Percentiles rank a stretch among this genome's conserved stretches.
phyloP scores from a whole-genome alignment of 2,329 filamentous ascomycete species.

The Cercospora zeae-maydis region DNA sequence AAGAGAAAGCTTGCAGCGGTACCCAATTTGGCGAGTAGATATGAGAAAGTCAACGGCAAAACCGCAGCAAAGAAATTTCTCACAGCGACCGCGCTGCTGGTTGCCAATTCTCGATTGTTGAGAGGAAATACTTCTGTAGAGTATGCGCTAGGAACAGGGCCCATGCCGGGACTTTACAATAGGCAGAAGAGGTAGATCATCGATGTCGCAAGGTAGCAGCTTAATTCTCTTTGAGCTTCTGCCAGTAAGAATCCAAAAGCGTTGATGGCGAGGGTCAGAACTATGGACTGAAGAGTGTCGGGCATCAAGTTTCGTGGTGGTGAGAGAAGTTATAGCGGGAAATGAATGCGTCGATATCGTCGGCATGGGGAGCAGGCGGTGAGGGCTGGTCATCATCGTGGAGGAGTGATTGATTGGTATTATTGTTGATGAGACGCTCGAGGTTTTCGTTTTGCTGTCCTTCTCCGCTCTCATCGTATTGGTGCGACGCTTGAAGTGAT shows the following conservation, averaged over 20 bases:
- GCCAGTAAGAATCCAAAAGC: slow-evolving; percentile 40
- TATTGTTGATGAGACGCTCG: background rate
- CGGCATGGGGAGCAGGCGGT: background rate
- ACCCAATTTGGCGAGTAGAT: slow-evolving; percentile 48
- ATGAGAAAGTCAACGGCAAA: slow-evolving; percentile 44
- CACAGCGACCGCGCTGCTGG: slow-evolving; percentile 55
- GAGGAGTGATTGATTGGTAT: background rate
- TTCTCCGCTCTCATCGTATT: background rate
- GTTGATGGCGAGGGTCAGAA: slow-evolving; percentile 29
- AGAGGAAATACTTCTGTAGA: slow-evolving; percentile 46
- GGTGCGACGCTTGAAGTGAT: background rate
- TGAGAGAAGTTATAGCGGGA: slow-evolving; percentile 42
- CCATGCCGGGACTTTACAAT: slow-evolving; percentile 47
- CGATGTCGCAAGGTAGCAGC: slow-evolving; percentile 31
- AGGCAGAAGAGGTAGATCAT: slow-evolving; percentile 52
- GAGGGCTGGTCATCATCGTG: background rate
- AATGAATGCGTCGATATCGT: background rate
- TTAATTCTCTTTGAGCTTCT: background rate
- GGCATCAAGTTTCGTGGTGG: slow-evolving; percentile 35
- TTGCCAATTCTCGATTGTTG: slow-evolving; percentile 41
- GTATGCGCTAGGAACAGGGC: slow-evolving; percentile 42
- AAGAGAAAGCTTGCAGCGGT: slow-evolving; percentile 53
- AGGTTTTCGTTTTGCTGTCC: background rate
- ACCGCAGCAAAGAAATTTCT: slow-evolving; percentile 47
- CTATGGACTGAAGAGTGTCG: slow-evolving; percentile 33